Percentiles rank a stretch among this genome's conserved stretches.
phyloP scores from a whole-genome alignment of 2,329 filamentous ascomycete genomes.

The Penicillium paneum region DNA sequence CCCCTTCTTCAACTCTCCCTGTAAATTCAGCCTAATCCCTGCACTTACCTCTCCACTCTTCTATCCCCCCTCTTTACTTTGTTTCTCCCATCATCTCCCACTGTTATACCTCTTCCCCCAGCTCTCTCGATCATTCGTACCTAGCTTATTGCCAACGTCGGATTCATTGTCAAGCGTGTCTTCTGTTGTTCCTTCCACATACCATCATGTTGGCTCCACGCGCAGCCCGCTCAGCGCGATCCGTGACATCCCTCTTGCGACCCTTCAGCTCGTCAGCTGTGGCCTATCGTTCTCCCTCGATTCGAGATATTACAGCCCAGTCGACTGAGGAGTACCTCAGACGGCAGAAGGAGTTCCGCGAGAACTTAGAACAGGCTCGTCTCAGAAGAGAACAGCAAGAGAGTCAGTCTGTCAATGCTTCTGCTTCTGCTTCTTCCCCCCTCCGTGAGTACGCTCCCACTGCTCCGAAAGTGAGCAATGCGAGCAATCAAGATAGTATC shows the following conservation, averaged over 20 bases:
- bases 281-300: slow-evolving; percentile 62
- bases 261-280: slow-evolving; percentile 57
- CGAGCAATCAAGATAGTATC: slow-evolving; percentile 34
- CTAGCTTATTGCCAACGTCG: background rate
- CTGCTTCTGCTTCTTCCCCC: slow-evolving; percentile 44
- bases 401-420: slow-evolving; percentile 64
- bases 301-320: slow-evolving; percentile 78
- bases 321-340: slow-evolving; percentile 72
- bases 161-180: background rate
- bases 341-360: slow-evolving; percentile 83
- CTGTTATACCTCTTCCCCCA: slow-evolving; percentile 1
- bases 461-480: slow-evolving; percentile 47
- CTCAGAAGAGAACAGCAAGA: slow-evolving; percentile 76
- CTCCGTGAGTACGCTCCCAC: slow-evolving; percentile 44
- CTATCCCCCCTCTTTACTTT: slow-evolving; percentile 6
- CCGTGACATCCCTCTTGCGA: slow-evolving; percentile 51
- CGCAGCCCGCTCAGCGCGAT: slow-evolving; percentile 51
- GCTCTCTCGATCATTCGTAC: slow-evolving; percentile 7
- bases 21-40: background rate
- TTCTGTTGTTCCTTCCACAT: slow-evolving; percentile 2
- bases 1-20: slow-evolving; percentile 7
- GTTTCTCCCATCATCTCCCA: background rate
- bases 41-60: slow-evolving; percentile 1
- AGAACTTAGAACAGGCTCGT: slow-evolving; percentile 71
- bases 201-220: slow-evolving; percentile 46